These are phyloP conservation scores for Lentinula aciculospora DNA, from an alignment of 768 basidiomycete species.

Conservation along the genomic window DNA sequence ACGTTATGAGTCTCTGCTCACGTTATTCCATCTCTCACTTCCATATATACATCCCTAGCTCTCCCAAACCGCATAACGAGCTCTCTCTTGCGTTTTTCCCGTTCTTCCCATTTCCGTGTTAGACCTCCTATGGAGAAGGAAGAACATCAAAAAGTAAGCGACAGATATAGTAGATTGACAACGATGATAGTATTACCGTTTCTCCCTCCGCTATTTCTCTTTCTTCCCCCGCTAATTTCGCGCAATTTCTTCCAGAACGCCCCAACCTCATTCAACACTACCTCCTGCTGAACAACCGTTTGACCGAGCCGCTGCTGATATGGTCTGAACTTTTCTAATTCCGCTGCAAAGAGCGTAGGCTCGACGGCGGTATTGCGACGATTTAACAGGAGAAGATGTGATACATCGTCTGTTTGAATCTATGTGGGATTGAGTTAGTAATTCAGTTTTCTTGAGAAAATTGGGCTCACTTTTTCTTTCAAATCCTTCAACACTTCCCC, in stretches of 20 bases:
- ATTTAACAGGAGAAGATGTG: slow-evolving; percentile 87
- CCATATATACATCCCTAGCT: slow-evolving; percentile 82
- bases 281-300: slow-evolving; percentile 74
- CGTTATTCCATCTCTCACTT: slow-evolving; percentile 81
- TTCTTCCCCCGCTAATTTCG: slow-evolving; percentile 58
- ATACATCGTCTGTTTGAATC: slow-evolving; percentile 96
- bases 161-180: neutral
- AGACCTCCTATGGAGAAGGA: slow-evolving; percentile 40
- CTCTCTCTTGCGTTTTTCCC: slow-evolving; percentile 76
- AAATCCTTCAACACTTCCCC: slow-evolving; percentile 86
- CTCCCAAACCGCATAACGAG: slow-evolving; percentile 62
- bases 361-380: slow-evolving; percentile 80
- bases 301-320: slow-evolving; percentile 79
- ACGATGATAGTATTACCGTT: neutral
- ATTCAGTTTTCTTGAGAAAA: neutral
- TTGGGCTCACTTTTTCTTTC: slow-evolving; percentile 88
- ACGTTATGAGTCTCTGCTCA: slow-evolving; percentile 42
- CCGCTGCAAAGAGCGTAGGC: slow-evolving; percentile 83
- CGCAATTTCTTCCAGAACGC: slow-evolving; percentile 70
- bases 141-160: neutral
- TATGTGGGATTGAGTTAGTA: slow-evolving; percentile 22
- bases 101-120: slow-evolving; percentile 75
- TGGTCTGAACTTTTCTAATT: slow-evolving; percentile 93
- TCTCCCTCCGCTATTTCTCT: neutral
- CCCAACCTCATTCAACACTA: slow-evolving; percentile 68